Percentiles rank a stretch among this genome's conserved stretches.
These are phyloP conservation scores for Penicillium palitans DNA, from an alignment of 2,329 filamentous ascomycete genomes.

Conservation along the genomic window DNA sequence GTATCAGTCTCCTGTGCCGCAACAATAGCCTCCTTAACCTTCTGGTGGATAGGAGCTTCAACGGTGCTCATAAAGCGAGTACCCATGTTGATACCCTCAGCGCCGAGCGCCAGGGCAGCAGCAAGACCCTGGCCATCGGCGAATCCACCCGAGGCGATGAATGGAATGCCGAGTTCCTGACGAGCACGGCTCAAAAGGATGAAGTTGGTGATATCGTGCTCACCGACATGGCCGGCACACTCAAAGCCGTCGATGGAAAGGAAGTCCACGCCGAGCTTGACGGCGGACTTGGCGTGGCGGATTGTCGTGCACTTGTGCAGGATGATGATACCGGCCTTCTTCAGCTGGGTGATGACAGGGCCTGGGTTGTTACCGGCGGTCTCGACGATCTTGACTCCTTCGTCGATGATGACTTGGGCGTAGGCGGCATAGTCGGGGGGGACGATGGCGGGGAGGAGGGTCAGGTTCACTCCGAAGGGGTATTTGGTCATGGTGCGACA, in stretches of 20 bases:
- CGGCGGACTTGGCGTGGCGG: slow-evolving; percentile 83
- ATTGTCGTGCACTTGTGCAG: slow-evolving; percentile 98
- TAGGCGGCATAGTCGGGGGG: slow-evolving; percentile 92
- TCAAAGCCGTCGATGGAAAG: slow-evolving; percentile 97
- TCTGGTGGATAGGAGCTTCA: slow-evolving; percentile 86
- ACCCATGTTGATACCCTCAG: slow-evolving; percentile 97
- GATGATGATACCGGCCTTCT: slow-evolving; percentile 73
- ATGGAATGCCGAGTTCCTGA: slow-evolving; percentile 80
- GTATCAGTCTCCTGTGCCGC: slow-evolving; percentile 87
- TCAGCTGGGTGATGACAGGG: slow-evolving; percentile 85
- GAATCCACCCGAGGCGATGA: slow-evolving; percentile 94
- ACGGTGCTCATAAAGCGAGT: slow-evolving; percentile 96
- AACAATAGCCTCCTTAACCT: slow-evolving; percentile 93
- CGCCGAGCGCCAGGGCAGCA: slow-evolving; percentile 83
- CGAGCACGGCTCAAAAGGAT: slow-evolving; percentile 77
- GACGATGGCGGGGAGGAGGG: slow-evolving; percentile 82
- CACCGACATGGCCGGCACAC: slow-evolving; percentile 71
- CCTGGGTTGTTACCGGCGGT: slow-evolving; percentile 89
- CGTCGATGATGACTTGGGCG: slow-evolving; percentile 88
- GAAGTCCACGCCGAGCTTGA: slow-evolving; percentile 96
- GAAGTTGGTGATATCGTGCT: slow-evolving; percentile 56
- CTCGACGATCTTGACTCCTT: slow-evolving; percentile 88
- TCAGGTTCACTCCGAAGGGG: slow-evolving; percentile 89
- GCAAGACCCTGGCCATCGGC: slow-evolving; percentile 92
- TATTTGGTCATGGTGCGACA: slow-evolving; percentile 69